Base-by-base conservation (phyloP, 2,329 filamentous ascomycete genomes). In the Epichloe hybrida region DNA sequence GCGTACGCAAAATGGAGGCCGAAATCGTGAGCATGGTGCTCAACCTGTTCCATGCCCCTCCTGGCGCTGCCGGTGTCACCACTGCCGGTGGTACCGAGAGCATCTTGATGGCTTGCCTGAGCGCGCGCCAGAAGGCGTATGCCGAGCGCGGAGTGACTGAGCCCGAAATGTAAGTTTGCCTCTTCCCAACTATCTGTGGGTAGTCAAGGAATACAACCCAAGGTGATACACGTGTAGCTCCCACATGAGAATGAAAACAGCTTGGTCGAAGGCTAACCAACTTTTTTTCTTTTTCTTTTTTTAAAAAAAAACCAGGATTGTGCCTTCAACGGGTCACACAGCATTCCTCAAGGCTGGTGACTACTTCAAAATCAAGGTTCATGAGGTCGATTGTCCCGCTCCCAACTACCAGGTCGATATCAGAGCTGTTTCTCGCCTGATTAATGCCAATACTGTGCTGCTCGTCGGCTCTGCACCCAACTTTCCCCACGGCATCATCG, bases 1-100 rank as follows among this genome's bases (percentile, higher is more conserved):
- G 91, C 31, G 90, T 98, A 49, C 77, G 93, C 61, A 98, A 98
- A 79, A 98, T 98, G 93, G 93, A 98, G 73, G 91, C 93, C 43
- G 93, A 98, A 72, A 75, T 98, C 54, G 93, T 98, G 49, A 86
- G 90, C 57, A 98, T 98, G 91, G 89, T 94, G 34, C 72, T 95
- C 54, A 79, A 80, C 43, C 72, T 98, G 66, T 98, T 96, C 74
- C 88, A 95, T 66, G 89, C 86, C 8, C 93, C 93, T 3, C 72
- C 81, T n/a, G 84, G 81, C 51, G 88, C 83, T 34, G 90, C 87
- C 5, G 93, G 93, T 55, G 88, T 93, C 9, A 89, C 87, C 15
- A 97, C 93, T 2, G 87, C 86, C 55, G 93, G 93, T 55, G 93
- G 93, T 46, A 96, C 93, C 0, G 93, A 98, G 69, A 95, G 88